Evolutionary conservation across 148 eudicot species (phyloP).

Genomic region (Cornus suecica): DNA sequence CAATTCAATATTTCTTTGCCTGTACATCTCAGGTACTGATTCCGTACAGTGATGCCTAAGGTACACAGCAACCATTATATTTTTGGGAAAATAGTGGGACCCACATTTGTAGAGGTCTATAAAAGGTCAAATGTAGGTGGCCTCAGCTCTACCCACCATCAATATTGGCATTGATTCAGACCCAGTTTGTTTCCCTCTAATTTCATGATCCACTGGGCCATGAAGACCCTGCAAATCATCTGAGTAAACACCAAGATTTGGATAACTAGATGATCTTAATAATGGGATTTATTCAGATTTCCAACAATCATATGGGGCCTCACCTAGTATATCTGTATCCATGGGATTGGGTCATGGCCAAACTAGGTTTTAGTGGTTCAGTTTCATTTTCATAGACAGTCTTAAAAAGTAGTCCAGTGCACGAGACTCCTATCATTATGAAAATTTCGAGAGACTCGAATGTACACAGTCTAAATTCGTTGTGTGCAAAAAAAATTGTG

Average conservation of each 20-base stretch:
- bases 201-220: background rate
- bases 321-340: background rate
- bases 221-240: background rate
- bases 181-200: background rate
- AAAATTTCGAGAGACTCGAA: too few species aligned
- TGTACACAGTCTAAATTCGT: too few species aligned
- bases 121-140: background rate
- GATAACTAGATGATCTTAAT: background rate
- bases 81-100: background rate
- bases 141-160: background rate
- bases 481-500: too few species aligned
- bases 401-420: too few species aligned
- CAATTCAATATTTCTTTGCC: background rate
- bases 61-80: background rate
- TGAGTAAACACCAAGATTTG: background rate
- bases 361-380: background rate
- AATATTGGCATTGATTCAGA: background rate
- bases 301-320: background rate
- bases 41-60: background rate
- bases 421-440: too few species aligned
- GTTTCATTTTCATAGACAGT: too few species aligned
- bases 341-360: background rate
- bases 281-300: background rate
- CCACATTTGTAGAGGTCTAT: background rate
- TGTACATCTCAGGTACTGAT: background rate